These are phyloP conservation scores for Ustilago crameri DNA, from an alignment of 1,284 basidiomycete species.

Conservation along the genomic window DNA sequence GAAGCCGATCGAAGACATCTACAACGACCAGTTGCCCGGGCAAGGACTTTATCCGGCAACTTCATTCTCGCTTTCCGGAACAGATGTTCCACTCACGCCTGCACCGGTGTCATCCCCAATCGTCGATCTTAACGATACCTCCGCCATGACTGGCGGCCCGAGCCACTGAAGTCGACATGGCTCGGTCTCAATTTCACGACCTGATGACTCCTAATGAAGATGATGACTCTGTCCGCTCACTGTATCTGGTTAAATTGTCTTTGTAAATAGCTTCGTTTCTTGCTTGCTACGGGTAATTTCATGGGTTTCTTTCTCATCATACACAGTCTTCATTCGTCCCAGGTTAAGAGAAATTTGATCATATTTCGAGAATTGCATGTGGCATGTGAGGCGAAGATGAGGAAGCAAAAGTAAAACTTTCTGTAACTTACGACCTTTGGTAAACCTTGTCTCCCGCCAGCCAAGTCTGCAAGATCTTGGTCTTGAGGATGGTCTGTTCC, in stretches of 20 bases:
- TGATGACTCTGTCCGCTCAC: too few species aligned
- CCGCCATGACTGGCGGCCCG: slow-evolving; percentile 10
- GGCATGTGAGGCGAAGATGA: too few species aligned
- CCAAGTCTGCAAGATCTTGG: slow-evolving; percentile 50
- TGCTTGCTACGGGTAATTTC: too few species aligned
- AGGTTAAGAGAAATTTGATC: too few species aligned
- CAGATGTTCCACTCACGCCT: slow-evolving; percentile 4
- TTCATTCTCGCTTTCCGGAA: neutral
- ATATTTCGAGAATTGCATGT: too few species aligned
- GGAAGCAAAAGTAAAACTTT: too few species aligned
- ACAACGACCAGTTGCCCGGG: slow-evolving; percentile 24
- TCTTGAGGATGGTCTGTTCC: slow-evolving; percentile 34
- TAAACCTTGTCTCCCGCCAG: slow-evolving; percentile 33
- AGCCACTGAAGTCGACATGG: neutral
- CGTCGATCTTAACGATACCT: slow-evolving; percentile 28
- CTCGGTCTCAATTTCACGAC: neutral
- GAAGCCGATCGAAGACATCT: slow-evolving; percentile 43
- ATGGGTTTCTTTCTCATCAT: too few species aligned
- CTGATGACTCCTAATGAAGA: too few species aligned
- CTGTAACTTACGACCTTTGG: slow-evolving; percentile 3
- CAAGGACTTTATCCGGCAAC: neutral
- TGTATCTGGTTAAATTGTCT: too few species aligned
- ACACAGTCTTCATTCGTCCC: too few species aligned
- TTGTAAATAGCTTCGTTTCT: too few species aligned
- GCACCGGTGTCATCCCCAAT: slow-evolving; percentile 16